These are phyloP conservation scores for Vaccinium macrocarpon DNA, from an alignment of 148 eudicot genomes.

Conservation along the genomic window DNA sequence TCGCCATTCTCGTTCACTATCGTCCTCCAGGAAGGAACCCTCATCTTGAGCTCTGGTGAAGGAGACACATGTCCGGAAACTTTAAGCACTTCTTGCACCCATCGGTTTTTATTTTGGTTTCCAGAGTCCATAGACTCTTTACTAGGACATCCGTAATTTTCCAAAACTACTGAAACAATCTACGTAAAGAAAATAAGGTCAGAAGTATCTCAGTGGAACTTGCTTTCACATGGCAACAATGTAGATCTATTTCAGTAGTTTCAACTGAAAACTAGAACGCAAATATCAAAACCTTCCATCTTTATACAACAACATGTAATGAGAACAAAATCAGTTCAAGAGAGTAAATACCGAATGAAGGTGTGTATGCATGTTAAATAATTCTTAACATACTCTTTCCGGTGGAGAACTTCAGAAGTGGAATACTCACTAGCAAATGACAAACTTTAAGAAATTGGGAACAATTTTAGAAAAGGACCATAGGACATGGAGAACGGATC, in stretches of 20 bases:
- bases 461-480: not conserved
- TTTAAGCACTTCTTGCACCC: constrained; percentile 67
- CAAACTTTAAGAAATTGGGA: not conserved
- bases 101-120: constrained; percentile 29
- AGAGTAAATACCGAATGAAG: not conserved
- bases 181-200: constrained; percentile 21
- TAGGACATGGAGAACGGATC: not conserved
- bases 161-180: constrained; percentile 86
- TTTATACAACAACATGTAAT: not conserved
- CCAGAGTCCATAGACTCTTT: constrained; percentile 33
- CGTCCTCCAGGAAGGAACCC: constrained; percentile 71
- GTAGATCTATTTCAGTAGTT: not conserved
- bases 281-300: not conserved
- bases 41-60: constrained; percentile 35
- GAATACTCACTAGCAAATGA: not conserved
- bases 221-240: not conserved
- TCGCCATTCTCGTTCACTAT: constrained; percentile 78
- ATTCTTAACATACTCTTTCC: not conserved
- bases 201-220: not conserved
- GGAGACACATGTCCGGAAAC: constrained; percentile 49
- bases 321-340: not conserved
- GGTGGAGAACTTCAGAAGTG: not conserved
- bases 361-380: not conserved
- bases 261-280: not conserved
- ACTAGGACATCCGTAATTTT: constrained; percentile 56